phyloP scores from a whole-genome alignment of 208 protist genomes.

The Trichomonas tenax region DNA sequence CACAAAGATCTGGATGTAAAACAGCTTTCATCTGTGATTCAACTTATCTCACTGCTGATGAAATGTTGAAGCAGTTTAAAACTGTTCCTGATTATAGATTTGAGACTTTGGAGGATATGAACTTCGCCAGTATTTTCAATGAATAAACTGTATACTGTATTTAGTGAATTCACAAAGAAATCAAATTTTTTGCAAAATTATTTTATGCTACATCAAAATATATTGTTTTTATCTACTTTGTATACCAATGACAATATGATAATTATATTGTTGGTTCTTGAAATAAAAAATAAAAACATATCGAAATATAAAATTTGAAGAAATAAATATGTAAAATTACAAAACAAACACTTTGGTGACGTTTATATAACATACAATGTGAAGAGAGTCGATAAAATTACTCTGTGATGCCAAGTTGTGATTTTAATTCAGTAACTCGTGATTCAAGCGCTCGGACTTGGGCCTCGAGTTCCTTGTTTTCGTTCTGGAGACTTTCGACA shows the following conservation, averaged over 20 bases:
- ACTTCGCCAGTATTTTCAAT: neutral
- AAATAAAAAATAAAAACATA: too few relatives aligned
- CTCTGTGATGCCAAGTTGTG: neutral
- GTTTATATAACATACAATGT: too few relatives aligned
- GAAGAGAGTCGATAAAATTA: neutral
- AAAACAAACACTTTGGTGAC: too few relatives aligned
- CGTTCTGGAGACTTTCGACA: conserved; percentile 23
- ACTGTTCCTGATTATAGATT: neutral
- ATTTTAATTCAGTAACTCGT: neutral
- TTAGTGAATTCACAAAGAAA: too few relatives aligned
- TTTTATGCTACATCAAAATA: too few relatives aligned
- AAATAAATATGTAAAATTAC: too few relatives aligned
- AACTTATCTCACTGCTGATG: neutral
- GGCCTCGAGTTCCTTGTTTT: neutral
- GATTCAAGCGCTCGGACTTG: neutral
- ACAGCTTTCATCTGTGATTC: neutral
- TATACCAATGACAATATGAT: too few relatives aligned
- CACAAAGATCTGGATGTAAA: neutral
- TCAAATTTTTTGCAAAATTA: too few relatives aligned
- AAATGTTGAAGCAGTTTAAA: neutral
- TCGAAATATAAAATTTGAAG: too few relatives aligned
- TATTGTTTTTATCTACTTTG: too few relatives aligned
- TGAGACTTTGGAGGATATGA: neutral
- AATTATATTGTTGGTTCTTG: too few relatives aligned
- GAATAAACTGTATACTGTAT: neutral